These are phyloP conservation scores for Clarireedia sp. DNA, from an alignment of 2,329 filamentous ascomycete species.

Conservation along the genomic window DNA sequence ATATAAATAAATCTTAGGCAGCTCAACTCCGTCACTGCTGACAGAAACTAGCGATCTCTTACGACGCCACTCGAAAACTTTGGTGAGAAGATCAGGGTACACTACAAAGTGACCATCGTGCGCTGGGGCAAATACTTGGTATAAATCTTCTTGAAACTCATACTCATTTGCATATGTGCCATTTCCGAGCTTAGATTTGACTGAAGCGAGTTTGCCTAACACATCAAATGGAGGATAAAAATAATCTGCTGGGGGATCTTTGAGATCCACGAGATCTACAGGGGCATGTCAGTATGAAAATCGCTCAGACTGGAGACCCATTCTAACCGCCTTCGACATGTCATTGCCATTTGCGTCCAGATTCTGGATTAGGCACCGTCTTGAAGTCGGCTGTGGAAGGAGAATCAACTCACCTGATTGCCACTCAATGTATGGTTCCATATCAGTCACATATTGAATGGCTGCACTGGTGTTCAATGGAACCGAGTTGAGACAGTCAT, in stretches of 20 bases:
- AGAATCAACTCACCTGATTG: constrained; percentile 21
- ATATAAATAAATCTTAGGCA: constrained; percentile 50
- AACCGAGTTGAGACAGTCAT: constrained; percentile 27
- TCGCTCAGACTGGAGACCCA: background rate
- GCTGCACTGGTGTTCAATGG: constrained; percentile 23
- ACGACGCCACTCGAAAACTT: constrained; percentile 44
- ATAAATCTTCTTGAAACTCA: constrained; percentile 47
- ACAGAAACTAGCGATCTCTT: constrained; percentile 48
- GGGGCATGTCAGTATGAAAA: constrained; percentile 1
- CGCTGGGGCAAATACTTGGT: constrained; percentile 42
- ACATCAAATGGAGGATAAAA: constrained; percentile 42
- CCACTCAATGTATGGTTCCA: constrained; percentile 26
- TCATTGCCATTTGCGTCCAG: background rate
- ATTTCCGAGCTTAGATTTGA: constrained; percentile 35
- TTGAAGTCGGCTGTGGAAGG: background rate
- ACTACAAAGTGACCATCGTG: constrained; percentile 60
- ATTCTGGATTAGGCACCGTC: background rate
- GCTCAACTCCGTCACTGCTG: constrained; percentile 48
- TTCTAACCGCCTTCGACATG: background rate
- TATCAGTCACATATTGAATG: constrained; percentile 19
- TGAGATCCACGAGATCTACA: constrained; percentile 31
- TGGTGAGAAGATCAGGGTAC: constrained; percentile 42
- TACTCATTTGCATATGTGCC: constrained; percentile 43
- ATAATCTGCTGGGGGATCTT: constrained; percentile 44
- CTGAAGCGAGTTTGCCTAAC: constrained; percentile 36